Base-by-base conservation (phyloP, 1,139 yeast species). In the Hanseniaspora sp. region DNA sequence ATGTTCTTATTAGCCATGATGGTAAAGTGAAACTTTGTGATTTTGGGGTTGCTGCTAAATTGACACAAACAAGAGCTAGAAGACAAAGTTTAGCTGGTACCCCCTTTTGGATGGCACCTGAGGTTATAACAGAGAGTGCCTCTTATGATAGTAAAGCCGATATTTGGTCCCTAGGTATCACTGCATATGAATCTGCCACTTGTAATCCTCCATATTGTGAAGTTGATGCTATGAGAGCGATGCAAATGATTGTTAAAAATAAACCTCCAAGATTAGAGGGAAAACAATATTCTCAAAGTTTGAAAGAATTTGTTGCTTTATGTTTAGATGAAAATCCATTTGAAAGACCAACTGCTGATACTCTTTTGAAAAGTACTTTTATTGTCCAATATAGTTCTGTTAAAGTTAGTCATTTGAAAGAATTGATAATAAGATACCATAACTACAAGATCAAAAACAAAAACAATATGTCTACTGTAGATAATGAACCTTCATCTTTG, bases 61-160 rank as follows among this genome's bases (percentile, higher is more conserved):
- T 90, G 41, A 79, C 95, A 1, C 76, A 90, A n/a, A 78, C 82
- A 43, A 81, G 82, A 35, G 69, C 81, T 51, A 85, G 90, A 64
- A 76, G 98, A 63, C 86, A 92, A 44, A 92, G 98, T 0, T 88
- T 92, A 79, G 97, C 95, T 0, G 99, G 99, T 6, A 94, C 99
- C 0, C 98, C 98, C 0, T 94, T 90, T 67, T 94, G 99, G 99
- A 94, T 94, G 99, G 98, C 98, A 0, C 98, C 98, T 0, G 98
- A 92, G 67, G 98, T 92, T 30, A 92, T 92, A 46, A 79, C 90
- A 65, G 97, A 92, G 66, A 98, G 98, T 35, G 84, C 84, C 23
- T 75, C 83, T 2, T 87, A 87, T 67, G 86, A 86, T 62, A 79
- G 80, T 52, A 87, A 85, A 68, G 95, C 94, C 0, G 96, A 87